Base-by-base conservation (phyloP, 495 filamentous ascomycete genomes). In the Penicillium malachiteum region DNA sequence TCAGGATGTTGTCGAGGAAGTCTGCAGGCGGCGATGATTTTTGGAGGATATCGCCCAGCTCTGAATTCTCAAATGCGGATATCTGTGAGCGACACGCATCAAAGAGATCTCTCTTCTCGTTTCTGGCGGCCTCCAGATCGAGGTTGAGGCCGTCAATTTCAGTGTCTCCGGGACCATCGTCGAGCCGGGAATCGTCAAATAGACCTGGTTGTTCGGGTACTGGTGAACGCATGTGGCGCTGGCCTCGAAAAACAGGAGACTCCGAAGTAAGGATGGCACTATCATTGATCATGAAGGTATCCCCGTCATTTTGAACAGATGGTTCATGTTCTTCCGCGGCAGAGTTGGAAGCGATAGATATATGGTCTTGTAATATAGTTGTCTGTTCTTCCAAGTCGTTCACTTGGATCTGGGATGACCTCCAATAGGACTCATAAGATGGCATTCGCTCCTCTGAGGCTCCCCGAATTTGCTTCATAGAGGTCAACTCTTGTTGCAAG, bases 401-500 rank as follows among this genome's bases (percentile, higher is more conserved):
- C 5, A 60, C 47, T 1, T 56, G 48, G 3, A 65, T 64, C 26
- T 60, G 71, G 14, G 65, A 50, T 1, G 60, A 51, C 50, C 58
- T 63, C 57, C 59, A 66, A n/a, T 55, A 47, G 5, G 58, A 46
- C 7, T 69, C 65, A 14, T 67, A 60, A 33, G 57, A 57, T 14
- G 66, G 54, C 33, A 50, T 26, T 39, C 63, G 45, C 44, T 60
- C 58, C 69, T 63, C 60, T 57, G 68, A 37, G 10, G 63, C 48
- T 62, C 67, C 54, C 72, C 57, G 9, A 16, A 44, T n/a, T 60
- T 66, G 54, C 71, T 72, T 75, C 73, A 71, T 54, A 50, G 61
- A 54, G 67, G 76, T 55, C 72, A 80, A 32, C 52, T 86, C 79
- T 26, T 81, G 70, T 11, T 80, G 80, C 16, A 87, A 71, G 0